phyloP scores from a whole-genome alignment of 805 yeast genomes.

The Lipomyces starkeyi region DNA sequence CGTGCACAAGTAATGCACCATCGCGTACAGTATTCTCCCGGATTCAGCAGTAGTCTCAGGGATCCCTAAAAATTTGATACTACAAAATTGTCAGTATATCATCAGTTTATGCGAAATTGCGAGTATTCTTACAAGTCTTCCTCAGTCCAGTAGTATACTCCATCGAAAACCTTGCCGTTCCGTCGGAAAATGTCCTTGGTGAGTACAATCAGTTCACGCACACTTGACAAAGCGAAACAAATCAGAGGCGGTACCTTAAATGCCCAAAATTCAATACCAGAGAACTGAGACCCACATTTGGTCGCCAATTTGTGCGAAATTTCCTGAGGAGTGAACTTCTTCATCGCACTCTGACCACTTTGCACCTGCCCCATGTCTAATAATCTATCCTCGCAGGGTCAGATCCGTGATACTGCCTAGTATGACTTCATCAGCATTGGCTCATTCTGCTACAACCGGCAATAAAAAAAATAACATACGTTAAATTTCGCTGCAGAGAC shows the following conservation, averaged over 20 bases:
- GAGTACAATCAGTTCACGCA: slow-evolving; percentile 16
- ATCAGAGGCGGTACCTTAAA: slow-evolving; percentile 40
- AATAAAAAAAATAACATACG: neutral
- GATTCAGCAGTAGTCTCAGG: slow-evolving; percentile 47
- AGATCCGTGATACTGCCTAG: neutral
- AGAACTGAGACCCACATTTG: slow-evolving; percentile 45
- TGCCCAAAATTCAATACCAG: slow-evolving; percentile 49
- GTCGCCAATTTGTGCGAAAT: slow-evolving; percentile 44
- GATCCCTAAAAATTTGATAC: slow-evolving; percentile 45
- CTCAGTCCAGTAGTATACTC: slow-evolving; percentile 32
- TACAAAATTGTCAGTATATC: slow-evolving; percentile 8
- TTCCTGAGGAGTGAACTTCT: slow-evolving; percentile 39
- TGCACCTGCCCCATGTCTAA: slow-evolving; percentile 34
- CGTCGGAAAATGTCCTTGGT: slow-evolving; percentile 39
- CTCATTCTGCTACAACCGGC: neutral
- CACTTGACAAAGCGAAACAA: neutral
- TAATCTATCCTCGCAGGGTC: slow-evolving; percentile 2
- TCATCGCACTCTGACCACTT: slow-evolving; percentile 21
- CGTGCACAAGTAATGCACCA: slow-evolving; percentile 53
- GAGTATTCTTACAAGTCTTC: slow-evolving; percentile 29
- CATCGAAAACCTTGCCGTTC: slow-evolving; percentile 38
- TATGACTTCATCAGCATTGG: neutral
- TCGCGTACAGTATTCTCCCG: slow-evolving; percentile 49
- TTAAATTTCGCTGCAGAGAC: neutral
- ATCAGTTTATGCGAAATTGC: neutral